Conservation (phyloP, 495 filamentous ascomycete species). For the Aspergillus saccharolyticus region DNA sequence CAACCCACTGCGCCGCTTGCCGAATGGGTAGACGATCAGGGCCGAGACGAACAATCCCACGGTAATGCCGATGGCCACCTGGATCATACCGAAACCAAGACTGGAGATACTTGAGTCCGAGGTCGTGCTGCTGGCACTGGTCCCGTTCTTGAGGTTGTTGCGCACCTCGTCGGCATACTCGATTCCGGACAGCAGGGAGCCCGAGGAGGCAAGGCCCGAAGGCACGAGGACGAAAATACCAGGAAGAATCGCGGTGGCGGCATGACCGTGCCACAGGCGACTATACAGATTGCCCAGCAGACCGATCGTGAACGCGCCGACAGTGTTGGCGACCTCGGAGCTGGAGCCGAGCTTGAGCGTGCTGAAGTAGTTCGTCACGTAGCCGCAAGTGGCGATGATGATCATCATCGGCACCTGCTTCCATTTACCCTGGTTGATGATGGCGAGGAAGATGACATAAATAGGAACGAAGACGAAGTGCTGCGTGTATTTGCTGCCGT, state of each 20-base stretch:
- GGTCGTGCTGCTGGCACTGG: slow-evolving; percentile 35
- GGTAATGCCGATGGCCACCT: slow-evolving; percentile 89
- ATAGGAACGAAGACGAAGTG: slow-evolving; percentile 62
- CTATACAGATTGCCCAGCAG: slow-evolving; percentile 84
- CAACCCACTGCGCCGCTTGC: slow-evolving; percentile 80
- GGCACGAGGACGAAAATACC: slow-evolving; percentile 95
- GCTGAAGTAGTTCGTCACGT: slow-evolving; percentile 78
- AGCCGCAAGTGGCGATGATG: slow-evolving; percentile 74
- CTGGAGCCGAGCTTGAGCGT: slow-evolving; percentile 64
- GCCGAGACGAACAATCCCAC: slow-evolving; percentile 84
- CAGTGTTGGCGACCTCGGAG: slow-evolving; percentile 76
- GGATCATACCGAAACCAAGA: slow-evolving; percentile 79
- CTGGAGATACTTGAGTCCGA: slow-evolving; percentile 59
- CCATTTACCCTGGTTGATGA: slow-evolving; percentile 88
- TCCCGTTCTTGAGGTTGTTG: slow-evolving; percentile 40
- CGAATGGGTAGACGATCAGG: slow-evolving; percentile 80
- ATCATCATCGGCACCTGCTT: slow-evolving; percentile 86
- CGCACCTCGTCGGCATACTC: slow-evolving; percentile 70
- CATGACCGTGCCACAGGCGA: slow-evolving; percentile 73
- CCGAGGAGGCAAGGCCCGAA: slow-evolving; percentile 76
- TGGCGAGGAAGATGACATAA: slow-evolving; percentile 74
- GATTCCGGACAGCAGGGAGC: slow-evolving; percentile 72
- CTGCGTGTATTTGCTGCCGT: slow-evolving; percentile 35
- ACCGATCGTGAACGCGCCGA: slow-evolving; percentile 83
- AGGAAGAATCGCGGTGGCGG: slow-evolving; percentile 83